Evolutionary conservation across 495 filamentous ascomycete species (phyloP), one percentile per base, ranked within the genome.

Genomic region (Penicillium arizonense): DNA sequence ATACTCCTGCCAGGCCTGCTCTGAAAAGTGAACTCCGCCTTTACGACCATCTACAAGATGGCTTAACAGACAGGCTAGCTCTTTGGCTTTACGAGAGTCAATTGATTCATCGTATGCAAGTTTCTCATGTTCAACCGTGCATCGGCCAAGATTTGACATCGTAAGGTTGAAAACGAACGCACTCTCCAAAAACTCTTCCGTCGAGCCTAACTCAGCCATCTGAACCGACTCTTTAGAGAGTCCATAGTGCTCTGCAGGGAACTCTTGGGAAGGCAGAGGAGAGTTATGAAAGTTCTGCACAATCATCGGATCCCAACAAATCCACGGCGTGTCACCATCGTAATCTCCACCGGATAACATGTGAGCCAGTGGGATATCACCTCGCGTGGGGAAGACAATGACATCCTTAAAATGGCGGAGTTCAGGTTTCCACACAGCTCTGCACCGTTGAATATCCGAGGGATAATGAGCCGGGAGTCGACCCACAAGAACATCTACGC

Each of bases 291-390:
- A 98, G n/a, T 74, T 79, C 4, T 78, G 59, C 0, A 95, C 90
- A 12, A 97, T 82, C 1, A 71, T 72, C 2, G 77, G 76, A 52
- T 97, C 91, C 92, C 91, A 97, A 67, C 91, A 96, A 13, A 96
- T 74, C 91, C 91, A 94, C 0, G 85, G 88, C 36, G 78, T 86
- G 57, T 98, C 94, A 0, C 94, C 94, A 53, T 97, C 93, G 64
- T 97, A 97, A 68, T 98, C 94, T 8, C 94, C 94, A 12, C 93
- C 94, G 4, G 90, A 94, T 0, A 97, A 76, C 66, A 90, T 89
- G 30, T 84, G 81, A 0, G 91, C 94, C 1, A 96, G 78, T 0
- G 90, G 82, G 18, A 77, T 77, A 10, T 79, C 44, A 0, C 94
- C 92, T 57, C 80, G 81, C 0, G 78, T 77, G 0, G 94, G 78